Evolutionary conservation across 768 basidiomycete species (phyloP).

Genomic region (Panaeolus papilionaceus): DNA sequence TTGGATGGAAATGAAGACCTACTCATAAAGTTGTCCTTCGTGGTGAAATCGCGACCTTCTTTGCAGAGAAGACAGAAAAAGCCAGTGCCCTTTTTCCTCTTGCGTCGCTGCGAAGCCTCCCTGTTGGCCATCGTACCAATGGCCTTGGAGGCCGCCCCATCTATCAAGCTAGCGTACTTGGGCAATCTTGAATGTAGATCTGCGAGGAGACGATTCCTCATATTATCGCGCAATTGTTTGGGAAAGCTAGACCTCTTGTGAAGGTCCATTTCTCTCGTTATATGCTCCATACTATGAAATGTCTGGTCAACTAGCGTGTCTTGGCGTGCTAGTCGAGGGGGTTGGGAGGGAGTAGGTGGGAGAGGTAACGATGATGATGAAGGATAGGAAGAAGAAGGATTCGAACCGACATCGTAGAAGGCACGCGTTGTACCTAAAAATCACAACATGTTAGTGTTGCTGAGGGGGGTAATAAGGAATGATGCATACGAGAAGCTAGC

Average conservation of each 20-base stretch:
- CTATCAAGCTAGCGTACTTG: background rate
- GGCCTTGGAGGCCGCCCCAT: background rate
- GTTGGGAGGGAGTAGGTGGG: background rate
- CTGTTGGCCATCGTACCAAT: constrained; percentile 3
- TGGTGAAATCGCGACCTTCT: background rate
- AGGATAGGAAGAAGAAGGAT: background rate
- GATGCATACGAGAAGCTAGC: background rate
- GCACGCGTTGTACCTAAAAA: background rate
- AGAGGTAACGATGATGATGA: constrained; percentile 2
- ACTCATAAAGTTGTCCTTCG: constrained; percentile 8
- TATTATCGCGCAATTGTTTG: background rate
- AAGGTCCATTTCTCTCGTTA: background rate
- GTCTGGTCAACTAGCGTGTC: background rate
- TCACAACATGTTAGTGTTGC: background rate
- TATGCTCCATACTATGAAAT: background rate
- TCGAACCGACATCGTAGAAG: background rate
- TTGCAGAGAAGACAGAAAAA: constrained; percentile 1
- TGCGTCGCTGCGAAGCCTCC: background rate
- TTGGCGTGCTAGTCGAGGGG: background rate
- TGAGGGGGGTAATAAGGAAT: background rate
- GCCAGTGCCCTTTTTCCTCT: background rate
- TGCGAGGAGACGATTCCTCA: background rate
- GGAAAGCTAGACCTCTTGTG: background rate
- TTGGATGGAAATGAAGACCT: background rate
- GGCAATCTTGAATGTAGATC: background rate